These are phyloP conservation scores for Pythium sukuiense DNA, from an alignment of 352 stramenopile species.

Conservation along the genomic window DNA sequence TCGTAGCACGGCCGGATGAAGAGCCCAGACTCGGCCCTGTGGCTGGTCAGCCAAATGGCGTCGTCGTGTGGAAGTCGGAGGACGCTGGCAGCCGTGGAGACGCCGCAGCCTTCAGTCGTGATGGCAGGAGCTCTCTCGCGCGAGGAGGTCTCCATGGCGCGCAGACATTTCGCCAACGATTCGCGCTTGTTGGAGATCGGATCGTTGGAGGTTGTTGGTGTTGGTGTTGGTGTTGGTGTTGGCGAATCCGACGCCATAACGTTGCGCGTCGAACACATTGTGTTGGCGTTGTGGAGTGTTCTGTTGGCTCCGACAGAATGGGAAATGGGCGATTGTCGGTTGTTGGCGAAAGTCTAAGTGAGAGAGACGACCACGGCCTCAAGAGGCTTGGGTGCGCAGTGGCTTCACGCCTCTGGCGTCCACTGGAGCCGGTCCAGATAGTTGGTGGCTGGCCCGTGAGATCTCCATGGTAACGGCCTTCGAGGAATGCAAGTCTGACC, in stretches of 20 bases:
- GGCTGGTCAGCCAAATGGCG: constrained; percentile 11
- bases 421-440: too few relatives aligned
- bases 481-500: too few relatives aligned
- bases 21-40: not conserved
- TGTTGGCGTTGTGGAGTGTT: not conserved
- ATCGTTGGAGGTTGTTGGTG: not conserved
- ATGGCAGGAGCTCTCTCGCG: not conserved
- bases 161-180: constrained; percentile 5
- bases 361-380: not conserved
- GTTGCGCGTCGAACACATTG: not conserved
- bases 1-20: constrained; percentile 20
- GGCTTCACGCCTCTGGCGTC: too few relatives aligned
- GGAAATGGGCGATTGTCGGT: too few relatives aligned
- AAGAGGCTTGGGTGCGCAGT: too few relatives aligned
- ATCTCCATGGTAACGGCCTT: too few relatives aligned
- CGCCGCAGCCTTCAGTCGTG: not conserved
- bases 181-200: not conserved
- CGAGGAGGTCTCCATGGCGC: not conserved
- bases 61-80: not conserved
- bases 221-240: not conserved
- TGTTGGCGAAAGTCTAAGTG: too few relatives aligned
- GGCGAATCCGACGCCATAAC: not conserved
- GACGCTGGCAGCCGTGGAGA: not conserved
- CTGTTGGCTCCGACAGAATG: too few relatives aligned
- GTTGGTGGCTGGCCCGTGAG: too few relatives aligned